Evolutionary conservation across 1,139 yeast species (phyloP), one percentile per base, ranked within the genome.

Genomic region (Diutina siamensis): DNA sequence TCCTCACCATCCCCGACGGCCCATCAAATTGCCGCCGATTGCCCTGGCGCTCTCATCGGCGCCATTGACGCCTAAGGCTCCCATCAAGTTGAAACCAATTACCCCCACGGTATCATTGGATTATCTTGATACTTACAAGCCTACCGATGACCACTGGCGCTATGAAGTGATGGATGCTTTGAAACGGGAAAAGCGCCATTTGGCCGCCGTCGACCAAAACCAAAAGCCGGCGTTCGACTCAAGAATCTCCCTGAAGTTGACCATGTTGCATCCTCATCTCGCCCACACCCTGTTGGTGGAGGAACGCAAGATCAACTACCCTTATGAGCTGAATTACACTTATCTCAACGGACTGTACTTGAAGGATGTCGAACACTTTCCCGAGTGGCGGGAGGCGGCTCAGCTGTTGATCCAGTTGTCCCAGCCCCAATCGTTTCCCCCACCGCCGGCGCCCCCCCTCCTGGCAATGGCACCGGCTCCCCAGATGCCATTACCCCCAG

Each of bases 291-390:
- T 18, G 17, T 36, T 13, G 13, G 42, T 38, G 4, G 44, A 49
- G 7, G 71, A 65, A 48, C 59, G 68, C 46, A 68, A 68, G 51
- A 68, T 72, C 44, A 71, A 74, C 55, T 76, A 72, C 53, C 80
- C 80, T 7, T 76, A 70, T 55, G 77, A 74, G 53, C 71, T 75
- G 21, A 74, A 75, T 52, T 75, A 75, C 54, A 71, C 78, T 17
- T 75, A 75, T 53, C 59, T 69, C 54, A 68, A 69, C 54, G 61
- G 66, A 50, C 68, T 74, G 7, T 71, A 71, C 51, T 57, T 71
- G 55, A 65, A 60, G 36, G 76, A 71, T 52, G 72, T 71, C 41
- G 69, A 66, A 49, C 62, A 56, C 51, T 71, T 66, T 54, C 75
- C 75, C n/a, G 74, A 70, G 55, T 71, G 71, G 52, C 61, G 71